Conservation (phyloP, 768 basidiomycete genomes). For the Auricularia sp. region DNA sequence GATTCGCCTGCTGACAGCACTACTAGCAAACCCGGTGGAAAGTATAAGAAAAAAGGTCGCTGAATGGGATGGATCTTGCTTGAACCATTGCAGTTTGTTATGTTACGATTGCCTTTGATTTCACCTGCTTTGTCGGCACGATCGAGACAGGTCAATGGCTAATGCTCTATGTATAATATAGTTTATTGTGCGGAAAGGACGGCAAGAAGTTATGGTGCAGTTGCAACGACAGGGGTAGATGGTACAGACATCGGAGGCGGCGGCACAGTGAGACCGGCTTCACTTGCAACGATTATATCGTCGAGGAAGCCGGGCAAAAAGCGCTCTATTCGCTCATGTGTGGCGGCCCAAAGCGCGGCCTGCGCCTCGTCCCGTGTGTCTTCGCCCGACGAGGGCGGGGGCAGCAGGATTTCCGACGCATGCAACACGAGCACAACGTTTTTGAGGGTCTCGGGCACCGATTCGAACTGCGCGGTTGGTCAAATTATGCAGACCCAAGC, state of each 20-base stretch:
- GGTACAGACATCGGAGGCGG: neutral
- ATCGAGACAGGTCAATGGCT: no score
- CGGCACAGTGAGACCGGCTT: neutral
- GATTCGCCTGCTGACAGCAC: no score
- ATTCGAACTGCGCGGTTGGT: conserved; percentile 62
- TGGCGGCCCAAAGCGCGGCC: conserved; percentile 72
- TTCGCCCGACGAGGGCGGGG: conserved; percentile 35
- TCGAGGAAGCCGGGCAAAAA: conserved; percentile 86
- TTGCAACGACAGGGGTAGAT: neutral
- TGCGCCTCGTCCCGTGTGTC: conserved; percentile 50
- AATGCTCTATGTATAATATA: neutral
- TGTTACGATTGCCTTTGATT: no score
- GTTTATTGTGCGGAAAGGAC: neutral
- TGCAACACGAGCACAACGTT: conserved; percentile 96
- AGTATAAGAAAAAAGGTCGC: neutral
- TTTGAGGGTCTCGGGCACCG: conserved; percentile 91
- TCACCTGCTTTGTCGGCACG: no score
- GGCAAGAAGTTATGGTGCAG: neutral
- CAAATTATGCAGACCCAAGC: neutral
- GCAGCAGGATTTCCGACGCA: conserved; percentile 73
- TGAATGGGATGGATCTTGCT: neutral
- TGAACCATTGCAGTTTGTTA: neutral
- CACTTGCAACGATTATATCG: conserved; percentile 39
- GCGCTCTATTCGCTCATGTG: conserved; percentile 77
- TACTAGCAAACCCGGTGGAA: neutral